phyloP scores from a whole-genome alignment of 805 yeast genomes.

The Candida coquimbonensis region DNA sequence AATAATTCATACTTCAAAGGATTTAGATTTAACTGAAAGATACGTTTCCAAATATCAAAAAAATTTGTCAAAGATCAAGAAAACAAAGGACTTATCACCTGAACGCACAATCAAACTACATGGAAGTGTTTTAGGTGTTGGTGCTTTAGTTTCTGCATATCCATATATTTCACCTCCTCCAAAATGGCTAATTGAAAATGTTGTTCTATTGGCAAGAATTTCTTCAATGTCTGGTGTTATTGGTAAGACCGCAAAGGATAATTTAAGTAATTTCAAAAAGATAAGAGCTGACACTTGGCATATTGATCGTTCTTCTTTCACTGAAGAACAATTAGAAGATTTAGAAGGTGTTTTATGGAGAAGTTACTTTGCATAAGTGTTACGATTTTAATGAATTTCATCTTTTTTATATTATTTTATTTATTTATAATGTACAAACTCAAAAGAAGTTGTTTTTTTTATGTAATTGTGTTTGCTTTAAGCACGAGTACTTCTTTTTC shows the following conservation, averaged over 20 bases:
- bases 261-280: conserved; percentile 79
- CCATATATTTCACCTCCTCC: conserved; percentile 93
- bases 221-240: conserved; percentile 71
- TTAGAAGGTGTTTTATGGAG: conserved; percentile 92
- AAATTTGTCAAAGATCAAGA: conserved; percentile 21
- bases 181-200: conserved; percentile 70
- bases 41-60: conserved; percentile 29
- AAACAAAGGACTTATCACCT: conserved; percentile 28
- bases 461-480: background rate
- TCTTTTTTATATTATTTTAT: background rate
- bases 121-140: conserved; percentile 83
- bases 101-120: conserved; percentile 50
- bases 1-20: conserved; percentile 49
- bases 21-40: conserved; percentile 33
- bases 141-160: conserved; percentile 82
- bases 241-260: conserved; percentile 78
- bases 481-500: conserved; percentile 19
- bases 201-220: conserved; percentile 62
- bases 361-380: conserved; percentile 69
- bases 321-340: conserved; percentile 75
- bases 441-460: background rate
- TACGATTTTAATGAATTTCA: background rate
- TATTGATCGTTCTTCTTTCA: conserved; percentile 69
- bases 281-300: conserved; percentile 96
- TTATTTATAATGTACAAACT: conserved; percentile 2